phyloP scores from a whole-genome alignment of 2,329 filamentous ascomycete genomes.

The Gremmenia infestans region DNA sequence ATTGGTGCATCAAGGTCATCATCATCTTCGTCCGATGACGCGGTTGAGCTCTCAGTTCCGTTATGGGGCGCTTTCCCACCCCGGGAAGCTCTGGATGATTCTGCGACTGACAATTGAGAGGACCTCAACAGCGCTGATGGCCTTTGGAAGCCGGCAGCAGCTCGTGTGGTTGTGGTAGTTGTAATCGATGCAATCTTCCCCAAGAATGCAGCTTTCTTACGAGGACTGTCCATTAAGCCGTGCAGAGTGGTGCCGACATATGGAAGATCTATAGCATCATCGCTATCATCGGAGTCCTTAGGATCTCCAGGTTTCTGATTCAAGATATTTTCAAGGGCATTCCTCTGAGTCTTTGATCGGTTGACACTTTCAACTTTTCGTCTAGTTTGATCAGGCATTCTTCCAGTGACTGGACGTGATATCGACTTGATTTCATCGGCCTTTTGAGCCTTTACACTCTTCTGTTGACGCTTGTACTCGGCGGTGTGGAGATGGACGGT shows the following conservation, averaged over 20 bases:
- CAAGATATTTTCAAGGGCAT: slow-evolving; percentile 24
- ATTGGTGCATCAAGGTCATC: slow-evolving; percentile 29
- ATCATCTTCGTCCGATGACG: slow-evolving; percentile 21
- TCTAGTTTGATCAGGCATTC: slow-evolving; percentile 27
- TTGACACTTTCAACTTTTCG: slow-evolving; percentile 32
- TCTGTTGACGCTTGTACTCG: slow-evolving; percentile 67
- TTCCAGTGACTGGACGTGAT: slow-evolving; percentile 34
- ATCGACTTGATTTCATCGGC: slow-evolving; percentile 40
- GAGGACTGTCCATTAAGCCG: slow-evolving; percentile 39
- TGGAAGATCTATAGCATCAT: slow-evolving; percentile 27
- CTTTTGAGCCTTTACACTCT: slow-evolving; percentile 49
- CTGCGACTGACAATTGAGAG: slow-evolving; percentile 10
- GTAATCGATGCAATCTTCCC: slow-evolving; percentile 18
- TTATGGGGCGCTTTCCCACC: background rate
- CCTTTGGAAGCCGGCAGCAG: slow-evolving; percentile 30
- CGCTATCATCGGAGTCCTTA: slow-evolving; percentile 27
- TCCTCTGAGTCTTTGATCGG: slow-evolving; percentile 34
- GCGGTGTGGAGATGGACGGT: slow-evolving; percentile 73
- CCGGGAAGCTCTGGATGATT: background rate
- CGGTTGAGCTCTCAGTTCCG: slow-evolving; percentile 7
- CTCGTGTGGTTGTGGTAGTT: slow-evolving; percentile 25
- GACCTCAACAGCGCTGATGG: slow-evolving; percentile 11
- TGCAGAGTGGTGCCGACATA: slow-evolving; percentile 38
- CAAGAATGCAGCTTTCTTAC: slow-evolving; percentile 29
- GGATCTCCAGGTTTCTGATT: slow-evolving; percentile 16